Evolutionary conservation across 179 eudicot species (phyloP), one percentile per base, ranked within the genome.

Genomic region (Spergularia azorica): DNA sequence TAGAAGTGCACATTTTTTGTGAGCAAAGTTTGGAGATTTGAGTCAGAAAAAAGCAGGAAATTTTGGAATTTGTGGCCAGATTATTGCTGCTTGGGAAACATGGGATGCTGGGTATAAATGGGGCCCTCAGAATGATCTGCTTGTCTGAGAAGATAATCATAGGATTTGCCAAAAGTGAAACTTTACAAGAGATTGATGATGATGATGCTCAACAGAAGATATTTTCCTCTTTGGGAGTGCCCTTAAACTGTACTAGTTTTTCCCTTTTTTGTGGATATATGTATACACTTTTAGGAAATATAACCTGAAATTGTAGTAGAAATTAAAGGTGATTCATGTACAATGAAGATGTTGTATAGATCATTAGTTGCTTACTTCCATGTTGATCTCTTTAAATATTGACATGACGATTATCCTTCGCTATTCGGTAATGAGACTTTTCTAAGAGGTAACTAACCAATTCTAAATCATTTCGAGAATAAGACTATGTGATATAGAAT

Each of bases 41-140:
- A 66, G 71, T 69, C 78, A 68, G 70, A 78, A 58, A 17, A 51
- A 71, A 64, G n/a, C n/a, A 52, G 13, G 71, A 39, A 64, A 38
- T 38, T 18, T 70, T 68, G 70, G 60, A 79, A 67, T 56, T 79
- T 72, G 77, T 56, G 72, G 67, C 52, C 64, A 67, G 38, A 41
- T 60, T 56, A 39, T 71, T 21, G 39, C 39, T 36, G 39, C 39
- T 52, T 15, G 67, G 67, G 75, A 81, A 81, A 81, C 77, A 77
- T 81, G 82, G 78, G 82, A 73, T 81, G 84, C 81, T 73, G 61
- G 76, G 74, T 17, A 57, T 64, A 43, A 6, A 64, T 79, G 82
- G 79, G 79, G n/a, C 73, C 79, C 79, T 69, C 72, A 58, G 69
- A 48, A 58, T 79, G 79, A 82, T 82, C 59, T 75, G 75, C 59